Percentiles rank a stretch among this genome's conserved stretches.
Conservation (phyloP, 495 filamentous ascomycete genomes). For the Xylaria longipes region DNA sequence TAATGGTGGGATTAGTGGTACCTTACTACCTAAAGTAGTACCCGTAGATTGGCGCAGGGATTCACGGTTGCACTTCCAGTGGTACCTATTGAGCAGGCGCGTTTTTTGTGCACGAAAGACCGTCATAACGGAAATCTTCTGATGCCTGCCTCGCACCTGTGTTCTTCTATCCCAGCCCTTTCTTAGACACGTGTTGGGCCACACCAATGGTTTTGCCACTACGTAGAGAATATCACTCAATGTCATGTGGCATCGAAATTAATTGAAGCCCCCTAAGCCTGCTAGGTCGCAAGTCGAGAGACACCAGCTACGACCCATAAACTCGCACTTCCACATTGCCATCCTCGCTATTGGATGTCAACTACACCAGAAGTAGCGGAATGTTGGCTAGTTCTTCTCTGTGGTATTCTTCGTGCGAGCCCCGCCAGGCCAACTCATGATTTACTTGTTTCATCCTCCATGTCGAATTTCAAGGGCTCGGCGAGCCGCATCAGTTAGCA, state of each 20-base stretch:
- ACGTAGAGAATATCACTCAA: not conserved
- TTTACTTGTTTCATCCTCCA: constrained; percentile 14
- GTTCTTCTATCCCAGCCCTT: not conserved
- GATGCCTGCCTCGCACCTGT: not conserved
- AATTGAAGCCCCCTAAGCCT: not conserved
- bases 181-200: not conserved
- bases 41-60: constrained; percentile 17
- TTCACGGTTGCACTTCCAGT: not conserved
- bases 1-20: constrained; percentile 4
- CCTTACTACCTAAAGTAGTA: too few species aligned
- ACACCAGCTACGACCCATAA: not conserved
- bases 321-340: not conserved
- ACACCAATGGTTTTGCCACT: not conserved
- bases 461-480: constrained; percentile 22
- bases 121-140: not conserved
- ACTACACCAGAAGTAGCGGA: not conserved
- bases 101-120: not conserved
- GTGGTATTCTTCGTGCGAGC: not conserved
- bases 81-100: not conserved
- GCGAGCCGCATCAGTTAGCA: constrained; percentile 18
- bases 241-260: constrained; percentile 3
- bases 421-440: constrained; percentile 22
- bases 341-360: not conserved
- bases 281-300: not conserved
- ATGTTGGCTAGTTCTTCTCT: not conserved